Evolutionary conservation across 352 stramenopile genomes (phyloP), one percentile per base, ranked within the genome.

Genomic region (Globisporangium lucens): DNA sequence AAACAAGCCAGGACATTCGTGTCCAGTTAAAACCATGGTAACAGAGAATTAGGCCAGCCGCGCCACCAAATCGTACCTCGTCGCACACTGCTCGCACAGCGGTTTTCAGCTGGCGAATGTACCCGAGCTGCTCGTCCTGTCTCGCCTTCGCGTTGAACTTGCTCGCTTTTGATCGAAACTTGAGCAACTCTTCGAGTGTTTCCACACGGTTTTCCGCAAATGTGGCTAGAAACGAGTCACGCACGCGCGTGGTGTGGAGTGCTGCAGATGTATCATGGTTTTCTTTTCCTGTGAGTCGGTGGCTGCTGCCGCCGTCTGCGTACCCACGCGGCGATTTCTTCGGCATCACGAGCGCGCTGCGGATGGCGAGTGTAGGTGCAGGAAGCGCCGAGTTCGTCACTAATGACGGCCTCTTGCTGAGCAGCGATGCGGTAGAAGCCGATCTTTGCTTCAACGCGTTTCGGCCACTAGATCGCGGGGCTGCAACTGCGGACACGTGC

Each of bases 121-220:
- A 83, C 20, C 49, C 65, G 38, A 80, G 67, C 61, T 89, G 69
- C 60, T 93, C 84, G 41, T 93, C 82, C 41, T 83, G 77, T 3
- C 77, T 62, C 20, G 72, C 84, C 57, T 87, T 88, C 24, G 76
- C 71, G 29, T 87, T 76, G 55, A 89, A 93, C 56, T 91, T 93
- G 56, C 85, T 89, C 27, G 84, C 78, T 57, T 90, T 91, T 36
- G 74, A 56, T 22, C 78, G 74, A 30, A 86, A 82, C 56, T 83
- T 72, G n/a, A 91, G 69, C 61, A 88, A 55, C 60, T 82, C 68
- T 47, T 90, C 73, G 1, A 90, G 71, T n/a, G 78, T 68, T 7
- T 74, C 55, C 24, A 81, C 22, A 24, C 68, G 77, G 33, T 87
- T 73, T 0, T 67, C 38, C 20, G 68, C 57, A 55, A 89, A 86